Percentiles rank a stretch among this genome's conserved stretches.
Evolutionary conservation across 257 asterid species (phyloP).

Genomic region (Solanum okadae): DNA sequence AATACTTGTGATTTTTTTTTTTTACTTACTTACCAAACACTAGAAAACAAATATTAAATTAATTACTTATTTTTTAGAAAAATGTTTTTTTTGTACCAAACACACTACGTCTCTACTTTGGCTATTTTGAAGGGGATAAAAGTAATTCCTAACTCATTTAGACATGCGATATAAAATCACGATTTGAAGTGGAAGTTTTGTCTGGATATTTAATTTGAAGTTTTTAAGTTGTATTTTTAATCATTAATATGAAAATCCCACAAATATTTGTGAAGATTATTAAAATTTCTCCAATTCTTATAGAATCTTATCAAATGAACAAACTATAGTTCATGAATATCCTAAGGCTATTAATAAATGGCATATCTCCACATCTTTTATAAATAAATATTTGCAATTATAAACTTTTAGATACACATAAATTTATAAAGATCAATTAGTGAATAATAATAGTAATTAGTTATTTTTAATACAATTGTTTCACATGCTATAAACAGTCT

Average conservation of each 20-base stretch:
- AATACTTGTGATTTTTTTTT: no score
- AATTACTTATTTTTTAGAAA: no score
- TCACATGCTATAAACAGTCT: neutral
- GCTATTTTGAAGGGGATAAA: no score
- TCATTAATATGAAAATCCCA: neutral
- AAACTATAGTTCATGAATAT: neutral
- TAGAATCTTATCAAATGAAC: neutral
- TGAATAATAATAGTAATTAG: neutral
- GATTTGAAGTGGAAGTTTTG: neutral
- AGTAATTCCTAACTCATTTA: no score
- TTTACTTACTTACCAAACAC: no score
- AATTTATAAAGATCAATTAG: neutral
- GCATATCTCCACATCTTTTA: neutral
- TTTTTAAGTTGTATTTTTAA: neutral
- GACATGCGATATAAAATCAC: neutral
- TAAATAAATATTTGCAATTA: no score
- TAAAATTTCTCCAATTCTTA: neutral
- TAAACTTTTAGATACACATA: no score
- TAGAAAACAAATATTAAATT: no score
- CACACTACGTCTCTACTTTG: no score
- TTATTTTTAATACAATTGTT: no score
- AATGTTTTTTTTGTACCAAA: no score
- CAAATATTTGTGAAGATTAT: neutral
- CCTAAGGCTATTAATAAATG: neutral
- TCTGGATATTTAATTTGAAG: neutral